Conservation (phyloP, 306 rosid species). For the Lotus japonicus region DNA sequence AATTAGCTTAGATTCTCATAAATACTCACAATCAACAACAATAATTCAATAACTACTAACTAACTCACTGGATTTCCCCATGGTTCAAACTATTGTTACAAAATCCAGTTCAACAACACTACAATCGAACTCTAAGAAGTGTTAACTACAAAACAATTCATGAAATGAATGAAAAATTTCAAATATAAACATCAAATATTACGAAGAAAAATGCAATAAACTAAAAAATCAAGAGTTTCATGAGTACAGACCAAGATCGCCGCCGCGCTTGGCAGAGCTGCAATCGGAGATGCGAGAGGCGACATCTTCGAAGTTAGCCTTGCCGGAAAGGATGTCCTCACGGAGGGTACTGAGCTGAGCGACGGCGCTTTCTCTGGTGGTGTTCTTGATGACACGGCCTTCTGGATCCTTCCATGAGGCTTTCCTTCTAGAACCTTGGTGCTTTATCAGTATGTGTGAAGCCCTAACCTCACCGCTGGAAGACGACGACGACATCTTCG, state of each 20-base stretch:
- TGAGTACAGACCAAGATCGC: slow-evolving; percentile 71
- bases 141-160: neutral
- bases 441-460: slow-evolving; percentile 90
- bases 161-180: neutral
- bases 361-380: slow-evolving; percentile 67
- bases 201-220: neutral
- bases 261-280: slow-evolving; percentile 95
- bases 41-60: neutral
- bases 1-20: neutral
- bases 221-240: slow-evolving; percentile 31
- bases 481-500: slow-evolving; percentile 54
- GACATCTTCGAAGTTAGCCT: slow-evolving; percentile 58
- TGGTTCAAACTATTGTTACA: neutral
- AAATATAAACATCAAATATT: neutral
- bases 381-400: slow-evolving; percentile 62
- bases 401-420: slow-evolving; percentile 99
- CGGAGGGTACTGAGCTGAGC: slow-evolving; percentile 59
- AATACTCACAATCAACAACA: neutral
- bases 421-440: slow-evolving; percentile 82
- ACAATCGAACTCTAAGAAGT: neutral
- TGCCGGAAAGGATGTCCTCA: slow-evolving; percentile 75
- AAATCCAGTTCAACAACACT: neutral
- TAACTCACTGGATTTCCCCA: neutral
- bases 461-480: slow-evolving; percentile 76
- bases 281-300: slow-evolving; percentile 88